These are phyloP conservation scores for Torulaspora franciscae DNA, from an alignment of 805 yeast species.

Conservation along the genomic window DNA sequence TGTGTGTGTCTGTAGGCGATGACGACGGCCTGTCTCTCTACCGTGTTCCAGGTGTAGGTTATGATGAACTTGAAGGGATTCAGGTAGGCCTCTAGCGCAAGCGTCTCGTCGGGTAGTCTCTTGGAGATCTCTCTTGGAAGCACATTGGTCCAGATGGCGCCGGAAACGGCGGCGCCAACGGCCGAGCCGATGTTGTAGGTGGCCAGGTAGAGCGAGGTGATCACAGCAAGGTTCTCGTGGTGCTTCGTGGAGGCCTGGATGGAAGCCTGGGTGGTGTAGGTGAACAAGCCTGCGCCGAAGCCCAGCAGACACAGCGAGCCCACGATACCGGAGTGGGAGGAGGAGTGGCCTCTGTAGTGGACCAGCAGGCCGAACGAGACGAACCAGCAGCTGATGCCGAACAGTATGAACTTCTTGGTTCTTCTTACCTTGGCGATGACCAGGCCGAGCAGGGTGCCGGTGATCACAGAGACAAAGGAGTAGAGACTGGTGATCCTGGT, in stretches of 20 bases:
- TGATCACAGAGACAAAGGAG: conserved; percentile 60
- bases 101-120: conserved; percentile 30
- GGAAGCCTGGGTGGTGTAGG: conserved; percentile 58
- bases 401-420: conserved; percentile 54
- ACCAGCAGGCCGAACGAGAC: conserved; percentile 55
- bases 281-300: conserved; percentile 69
- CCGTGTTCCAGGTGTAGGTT: conserved; percentile 53
- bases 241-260: conserved; percentile 49
- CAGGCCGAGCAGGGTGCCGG: conserved; percentile 56
- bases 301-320: conserved; percentile 63
- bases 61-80: conserved; percentile 47
- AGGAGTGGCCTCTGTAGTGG: conserved; percentile 48
- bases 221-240: conserved; percentile 62
- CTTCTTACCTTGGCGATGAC: conserved; percentile 46
- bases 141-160: conserved; percentile 65
- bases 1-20: conserved; percentile 53
- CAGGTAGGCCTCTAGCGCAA: conserved; percentile 43
- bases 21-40: conserved; percentile 51
- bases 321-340: conserved; percentile 52
- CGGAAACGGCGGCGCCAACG: conserved; percentile 57
- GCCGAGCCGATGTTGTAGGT: conserved; percentile 59
- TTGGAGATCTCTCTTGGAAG: conserved; percentile 43
- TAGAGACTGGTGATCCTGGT: conserved; percentile 57
- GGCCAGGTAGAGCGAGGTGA: conserved; percentile 53
- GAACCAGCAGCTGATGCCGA: conserved; percentile 56